Evolutionary conservation across 2,329 filamentous ascomycete species (phyloP).

Genomic region (Aspergillus brasiliensis): DNA sequence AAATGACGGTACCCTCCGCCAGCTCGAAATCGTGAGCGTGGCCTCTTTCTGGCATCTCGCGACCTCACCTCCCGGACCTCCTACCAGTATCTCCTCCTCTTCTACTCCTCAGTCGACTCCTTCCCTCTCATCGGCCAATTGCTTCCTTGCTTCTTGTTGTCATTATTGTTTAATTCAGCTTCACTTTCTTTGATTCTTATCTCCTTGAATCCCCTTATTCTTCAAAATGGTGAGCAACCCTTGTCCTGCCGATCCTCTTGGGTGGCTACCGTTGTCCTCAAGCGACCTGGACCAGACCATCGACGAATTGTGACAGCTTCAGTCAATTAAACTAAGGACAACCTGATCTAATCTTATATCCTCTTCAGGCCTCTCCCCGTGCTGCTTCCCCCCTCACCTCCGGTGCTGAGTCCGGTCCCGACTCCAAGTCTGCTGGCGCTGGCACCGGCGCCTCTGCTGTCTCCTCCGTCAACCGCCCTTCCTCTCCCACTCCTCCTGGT

Average conservation of each 20-base stretch:
- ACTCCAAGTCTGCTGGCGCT: constrained; percentile 43
- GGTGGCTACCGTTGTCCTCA: constrained; percentile 1
- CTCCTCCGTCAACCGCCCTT: constrained; percentile 72
- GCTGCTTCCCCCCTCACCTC: constrained; percentile 49
- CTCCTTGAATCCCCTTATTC: constrained; percentile 20
- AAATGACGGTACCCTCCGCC: constrained; percentile 17
- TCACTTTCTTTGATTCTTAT: constrained; percentile 23
- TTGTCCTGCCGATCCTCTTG: constrained; percentile 13
- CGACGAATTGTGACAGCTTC: constrained; percentile 9
- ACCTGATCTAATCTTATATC: constrained; percentile 7
- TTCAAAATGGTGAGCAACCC: constrained; percentile 29
- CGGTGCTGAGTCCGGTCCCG: constrained; percentile 48
- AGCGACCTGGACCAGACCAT: neutral
- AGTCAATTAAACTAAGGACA: constrained; percentile 2
- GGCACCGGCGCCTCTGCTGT: constrained; percentile 59
- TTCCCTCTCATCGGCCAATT: constrained; percentile 15
- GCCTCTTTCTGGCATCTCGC: constrained; percentile 28
- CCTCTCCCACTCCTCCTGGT: constrained; percentile 86
- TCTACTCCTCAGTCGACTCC: constrained; percentile 10
- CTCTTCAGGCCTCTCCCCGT: constrained; percentile 40
- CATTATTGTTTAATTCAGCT: constrained; percentile 22
- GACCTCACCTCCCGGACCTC: constrained; percentile 21
- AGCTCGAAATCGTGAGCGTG: constrained; percentile 28
- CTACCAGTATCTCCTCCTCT: constrained; percentile 6
- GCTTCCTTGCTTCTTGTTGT: constrained; percentile 15